Conservation (phyloP, 1,139 yeast species). For the Sugiyamaella japonica region DNA sequence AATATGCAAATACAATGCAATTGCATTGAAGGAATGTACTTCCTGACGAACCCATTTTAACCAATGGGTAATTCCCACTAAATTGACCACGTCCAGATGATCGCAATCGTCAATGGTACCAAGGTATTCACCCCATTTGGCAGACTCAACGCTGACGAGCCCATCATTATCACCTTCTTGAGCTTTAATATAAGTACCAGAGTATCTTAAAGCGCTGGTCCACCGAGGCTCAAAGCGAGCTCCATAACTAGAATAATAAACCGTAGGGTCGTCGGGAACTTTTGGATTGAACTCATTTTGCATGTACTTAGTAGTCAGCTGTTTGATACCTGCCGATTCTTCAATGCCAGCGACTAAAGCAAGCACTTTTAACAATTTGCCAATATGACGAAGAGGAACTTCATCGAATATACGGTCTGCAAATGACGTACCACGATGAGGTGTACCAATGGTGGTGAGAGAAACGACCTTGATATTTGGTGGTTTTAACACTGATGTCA, state of each 20-base stretch:
- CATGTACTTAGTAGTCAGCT: slow-evolving; percentile 58
- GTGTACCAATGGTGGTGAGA: slow-evolving; percentile 81
- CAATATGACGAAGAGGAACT: slow-evolving; percentile 17
- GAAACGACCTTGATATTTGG: slow-evolving; percentile 44
- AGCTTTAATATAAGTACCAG: slow-evolving; percentile 60
- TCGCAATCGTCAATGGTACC: slow-evolving; percentile 81
- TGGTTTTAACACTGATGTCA: slow-evolving; percentile 57
- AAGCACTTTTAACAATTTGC: slow-evolving; percentile 16
- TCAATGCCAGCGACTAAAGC: slow-evolving; percentile 24
- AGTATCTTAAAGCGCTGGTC: slow-evolving; percentile 58
- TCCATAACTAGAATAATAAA: slow-evolving; percentile 79
- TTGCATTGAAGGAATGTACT: slow-evolving; percentile 61
- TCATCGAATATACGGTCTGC: slow-evolving; percentile 52
- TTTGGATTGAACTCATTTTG: slow-evolving; percentile 51
- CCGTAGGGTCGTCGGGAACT: slow-evolving; percentile 58
- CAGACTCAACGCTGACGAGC: slow-evolving; percentile 71
- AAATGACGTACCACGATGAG: slow-evolving; percentile 82
- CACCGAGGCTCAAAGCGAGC: slow-evolving; percentile 66
- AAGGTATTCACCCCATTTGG: slow-evolving; percentile 80
- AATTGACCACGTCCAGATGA: slow-evolving; percentile 77
- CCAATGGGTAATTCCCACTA: slow-evolving; percentile 28
- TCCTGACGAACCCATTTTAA: slow-evolving; percentile 27
- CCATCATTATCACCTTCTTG: slow-evolving; percentile 74
- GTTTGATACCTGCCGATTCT: slow-evolving; percentile 32
- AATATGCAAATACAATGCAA: slow-evolving; percentile 72